Evolutionary conservation across 129 eudicot species (phyloP).

Genomic region (Deinandra increscens): DNA sequence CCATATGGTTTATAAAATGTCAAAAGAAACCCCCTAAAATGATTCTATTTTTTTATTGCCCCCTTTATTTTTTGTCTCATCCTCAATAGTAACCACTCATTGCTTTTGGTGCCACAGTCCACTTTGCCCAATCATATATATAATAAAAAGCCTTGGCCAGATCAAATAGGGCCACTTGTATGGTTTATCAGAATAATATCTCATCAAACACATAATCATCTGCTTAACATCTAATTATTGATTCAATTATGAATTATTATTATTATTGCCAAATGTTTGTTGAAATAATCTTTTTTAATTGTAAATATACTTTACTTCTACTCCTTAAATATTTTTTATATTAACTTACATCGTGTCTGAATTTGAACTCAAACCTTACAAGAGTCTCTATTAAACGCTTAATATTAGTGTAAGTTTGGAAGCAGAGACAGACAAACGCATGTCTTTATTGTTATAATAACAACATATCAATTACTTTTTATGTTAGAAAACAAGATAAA

Average conservation of each 20-base stretch:
- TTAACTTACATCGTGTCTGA: too few species aligned
- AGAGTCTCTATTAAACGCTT: too few species aligned
- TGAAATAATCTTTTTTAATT: too few species aligned
- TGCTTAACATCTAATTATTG: not conserved
- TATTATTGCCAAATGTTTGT: not conserved
- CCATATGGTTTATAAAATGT: constrained; percentile 21
- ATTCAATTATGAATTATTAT: not conserved
- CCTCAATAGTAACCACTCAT: constrained; percentile 29
- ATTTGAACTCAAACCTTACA: too few species aligned
- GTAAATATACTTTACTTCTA: too few species aligned
- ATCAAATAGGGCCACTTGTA: constrained; percentile 20
- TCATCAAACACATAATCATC: not conserved
- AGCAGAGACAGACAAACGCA: too few species aligned
- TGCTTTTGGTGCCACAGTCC: constrained; percentile 22
- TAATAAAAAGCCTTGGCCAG: constrained; percentile 1
- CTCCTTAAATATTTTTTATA: too few species aligned
- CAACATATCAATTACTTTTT: not conserved
- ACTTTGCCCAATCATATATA: constrained; percentile 25
- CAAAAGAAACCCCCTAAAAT: constrained; percentile 16
- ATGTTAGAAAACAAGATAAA: not conserved
- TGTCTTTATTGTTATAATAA: too few species aligned
- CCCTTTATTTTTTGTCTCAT: constrained; percentile 31
- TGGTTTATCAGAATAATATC: not conserved
- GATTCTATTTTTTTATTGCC: constrained; percentile 15
- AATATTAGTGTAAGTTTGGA: too few species aligned